Evolutionary conservation across 2,329 filamentous ascomycete species (phyloP), one percentile per base, ranked within the genome.

Genomic region (Hirsutella minnesotensis): DNA sequence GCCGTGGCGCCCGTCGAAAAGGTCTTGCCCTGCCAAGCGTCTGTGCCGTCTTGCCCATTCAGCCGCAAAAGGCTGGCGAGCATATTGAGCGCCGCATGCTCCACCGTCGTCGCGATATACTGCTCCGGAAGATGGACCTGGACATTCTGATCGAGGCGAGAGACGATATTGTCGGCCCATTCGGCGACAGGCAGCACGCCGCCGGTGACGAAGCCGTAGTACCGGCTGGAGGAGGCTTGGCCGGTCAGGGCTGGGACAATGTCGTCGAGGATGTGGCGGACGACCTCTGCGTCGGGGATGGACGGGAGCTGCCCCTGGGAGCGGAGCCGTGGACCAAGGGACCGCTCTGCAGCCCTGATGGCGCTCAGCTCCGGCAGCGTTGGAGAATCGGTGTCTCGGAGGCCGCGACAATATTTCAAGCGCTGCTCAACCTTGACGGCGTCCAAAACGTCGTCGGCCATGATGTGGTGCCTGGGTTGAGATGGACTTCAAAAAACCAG

Each of bases 171-270:
- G 59, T 95, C 90, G 2, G 87, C 89, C 42, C 86, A 75, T 51
- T 83, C 73, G 27, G 88, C 88, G 20, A 87, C 78, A 5, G 87
- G 86, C 0, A 89, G 84, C 8, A 73, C 70, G 13, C 86, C 84
- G 37, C 90, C 90, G 0, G 82, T 94, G 5, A 95, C 83, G 58
- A 95, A 95, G 46, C 87, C 89, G 59, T 86, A 94, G 68, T 94
- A 94, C 43, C 79, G 77, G 10, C 77, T 62, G 36, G 74, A 78
- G 35, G 74, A 70, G 50, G 77, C 80, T 53, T 78, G 75, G 15
- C 70, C 73, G 52, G 81, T 87, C 46, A 92, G 72, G 1, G 73
- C 83, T 2, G 74, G 73, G 34, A 73, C 62, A 44, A 77, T 62
- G 45, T 66, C 59, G 8, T 51, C 27, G 9, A 66, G 51, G 30